Conservation (phyloP, 371 early-diverging fungal species). For the Haplosporangium sp. region DNA sequence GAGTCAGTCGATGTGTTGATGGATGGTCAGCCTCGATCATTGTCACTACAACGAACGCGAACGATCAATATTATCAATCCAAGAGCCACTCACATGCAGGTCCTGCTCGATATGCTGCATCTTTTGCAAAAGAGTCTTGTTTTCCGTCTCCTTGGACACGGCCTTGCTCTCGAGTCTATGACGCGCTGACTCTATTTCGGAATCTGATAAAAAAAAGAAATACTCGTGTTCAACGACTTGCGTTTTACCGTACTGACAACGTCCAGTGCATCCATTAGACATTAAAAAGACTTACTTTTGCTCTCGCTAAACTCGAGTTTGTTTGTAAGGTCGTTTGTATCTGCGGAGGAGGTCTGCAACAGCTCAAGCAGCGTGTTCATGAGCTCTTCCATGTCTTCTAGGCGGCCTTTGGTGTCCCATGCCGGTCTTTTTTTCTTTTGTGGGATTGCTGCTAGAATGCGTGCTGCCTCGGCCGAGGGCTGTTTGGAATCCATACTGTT, state of each 20-base stretch:
- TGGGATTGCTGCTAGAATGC: constrained; percentile 2
- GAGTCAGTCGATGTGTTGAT: not conserved
- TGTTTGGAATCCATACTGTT: not conserved
- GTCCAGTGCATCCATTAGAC: not conserved
- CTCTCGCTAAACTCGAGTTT: constrained; percentile 46
- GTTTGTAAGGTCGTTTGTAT: constrained; percentile 40
- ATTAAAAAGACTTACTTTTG: constrained; percentile 41
- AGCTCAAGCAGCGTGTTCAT: constrained; percentile 42
- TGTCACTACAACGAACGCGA: too few relatives aligned
- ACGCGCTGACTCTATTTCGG: constrained; percentile 64
- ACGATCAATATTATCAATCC: not conserved
- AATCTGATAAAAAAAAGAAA: constrained; percentile 48
- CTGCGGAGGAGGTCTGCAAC: constrained; percentile 46
- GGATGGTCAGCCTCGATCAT: not conserved
- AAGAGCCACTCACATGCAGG: constrained; percentile 37
- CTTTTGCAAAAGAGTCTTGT: constrained; percentile 60
- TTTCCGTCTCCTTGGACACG: constrained; percentile 67
- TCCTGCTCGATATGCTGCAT: constrained; percentile 61
- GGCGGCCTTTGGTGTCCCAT: constrained; percentile 72
- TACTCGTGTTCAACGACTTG: not conserved
- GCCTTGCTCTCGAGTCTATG: constrained; percentile 65
- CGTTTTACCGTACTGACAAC: too few relatives aligned
- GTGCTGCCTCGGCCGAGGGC: not conserved
- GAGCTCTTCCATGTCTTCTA: constrained; percentile 68
- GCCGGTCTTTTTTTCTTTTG: constrained; percentile 66